Evolutionary conservation across 2,329 filamentous ascomycete species (phyloP).

Genomic region (Penicillium sp.): DNA sequence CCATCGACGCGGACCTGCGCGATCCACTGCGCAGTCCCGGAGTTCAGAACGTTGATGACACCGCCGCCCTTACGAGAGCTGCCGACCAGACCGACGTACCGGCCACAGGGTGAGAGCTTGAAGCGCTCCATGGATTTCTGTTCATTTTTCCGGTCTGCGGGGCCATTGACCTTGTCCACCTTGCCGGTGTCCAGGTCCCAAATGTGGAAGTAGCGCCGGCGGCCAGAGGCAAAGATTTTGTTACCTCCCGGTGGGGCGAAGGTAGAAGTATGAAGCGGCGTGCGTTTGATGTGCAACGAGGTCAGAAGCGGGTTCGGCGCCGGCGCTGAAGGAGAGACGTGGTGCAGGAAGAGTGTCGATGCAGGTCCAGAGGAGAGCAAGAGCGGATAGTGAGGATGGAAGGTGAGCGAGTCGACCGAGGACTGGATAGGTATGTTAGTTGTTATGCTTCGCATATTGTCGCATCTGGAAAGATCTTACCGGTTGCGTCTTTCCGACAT

Average conservation of each 20-base stretch:
- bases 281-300: slow-evolving; percentile 77
- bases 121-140: slow-evolving; percentile 90
- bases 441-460: neutral
- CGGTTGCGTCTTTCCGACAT: slow-evolving; percentile 73
- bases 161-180: slow-evolving; percentile 76
- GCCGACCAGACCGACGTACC: slow-evolving; percentile 77
- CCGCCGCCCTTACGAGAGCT: slow-evolving; percentile 81
- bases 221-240: slow-evolving; percentile 81
- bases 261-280: slow-evolving; percentile 76
- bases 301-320: slow-evolving; percentile 85
- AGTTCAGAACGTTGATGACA: slow-evolving; percentile 77
- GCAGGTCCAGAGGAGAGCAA: slow-evolving; percentile 84
- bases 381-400: slow-evolving; percentile 84
- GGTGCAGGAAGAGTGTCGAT: slow-evolving; percentile 81
- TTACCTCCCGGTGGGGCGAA: slow-evolving; percentile 71
- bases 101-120: slow-evolving; percentile 78
- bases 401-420: slow-evolving; percentile 75
- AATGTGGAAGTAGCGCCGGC: slow-evolving; percentile 85
- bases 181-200: slow-evolving; percentile 82
- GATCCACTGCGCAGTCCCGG: slow-evolving; percentile 79
- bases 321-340: slow-evolving; percentile 71
- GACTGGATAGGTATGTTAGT: slow-evolving; percentile 42
- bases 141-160: slow-evolving; percentile 65
- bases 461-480: slow-evolving; percentile 36
- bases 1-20: slow-evolving; percentile 77